Evolutionary conservation across 805 yeast species (phyloP).

Genomic region (Pichia gijzeniarum): DNA sequence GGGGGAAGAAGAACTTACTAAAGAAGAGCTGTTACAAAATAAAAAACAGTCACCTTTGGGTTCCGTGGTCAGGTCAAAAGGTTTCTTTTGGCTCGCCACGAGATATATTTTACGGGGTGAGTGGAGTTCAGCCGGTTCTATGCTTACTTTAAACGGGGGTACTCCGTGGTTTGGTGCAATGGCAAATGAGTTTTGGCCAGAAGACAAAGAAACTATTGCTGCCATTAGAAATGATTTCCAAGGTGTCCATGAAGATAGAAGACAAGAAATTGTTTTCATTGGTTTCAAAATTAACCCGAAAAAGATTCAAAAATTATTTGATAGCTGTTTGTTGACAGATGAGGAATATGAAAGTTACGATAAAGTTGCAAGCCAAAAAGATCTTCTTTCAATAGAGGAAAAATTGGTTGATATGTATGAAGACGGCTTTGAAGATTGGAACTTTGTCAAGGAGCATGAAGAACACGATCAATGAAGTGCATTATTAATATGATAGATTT

Average conservation of each 20-base stretch:
- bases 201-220: neutral
- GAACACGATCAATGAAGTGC: neutral
- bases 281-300: conserved; percentile 32
- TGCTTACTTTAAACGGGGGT: conserved; percentile 8
- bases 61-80: conserved; percentile 8
- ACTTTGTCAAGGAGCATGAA: conserved; percentile 5
- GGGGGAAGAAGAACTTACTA: conserved; percentile 34
- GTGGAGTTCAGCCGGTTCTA: conserved; percentile 13
- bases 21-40: conserved; percentile 43
- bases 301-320: conserved; percentile 28
- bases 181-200: conserved; percentile 4
- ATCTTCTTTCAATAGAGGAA: conserved; percentile 30
- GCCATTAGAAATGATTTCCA: conserved; percentile 33
- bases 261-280: conserved; percentile 41
- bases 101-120: conserved; percentile 13
- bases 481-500: no score
- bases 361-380: conserved; percentile 25
- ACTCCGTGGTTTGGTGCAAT: conserved; percentile 8
- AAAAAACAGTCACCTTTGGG: conserved; percentile 8
- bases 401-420: conserved; percentile 27
- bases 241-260: conserved; percentile 37
- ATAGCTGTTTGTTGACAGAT: conserved; percentile 36
- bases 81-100: conserved; percentile 11
- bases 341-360: conserved; percentile 30
- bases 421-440: conserved; percentile 43